A percentile compares a stretch with the other conserved stretches of the same genome.
These are phyloP conservation scores for Athelia sp. DNA, from an alignment of 1,284 basidiomycete genomes.

Conservation along the genomic window DNA sequence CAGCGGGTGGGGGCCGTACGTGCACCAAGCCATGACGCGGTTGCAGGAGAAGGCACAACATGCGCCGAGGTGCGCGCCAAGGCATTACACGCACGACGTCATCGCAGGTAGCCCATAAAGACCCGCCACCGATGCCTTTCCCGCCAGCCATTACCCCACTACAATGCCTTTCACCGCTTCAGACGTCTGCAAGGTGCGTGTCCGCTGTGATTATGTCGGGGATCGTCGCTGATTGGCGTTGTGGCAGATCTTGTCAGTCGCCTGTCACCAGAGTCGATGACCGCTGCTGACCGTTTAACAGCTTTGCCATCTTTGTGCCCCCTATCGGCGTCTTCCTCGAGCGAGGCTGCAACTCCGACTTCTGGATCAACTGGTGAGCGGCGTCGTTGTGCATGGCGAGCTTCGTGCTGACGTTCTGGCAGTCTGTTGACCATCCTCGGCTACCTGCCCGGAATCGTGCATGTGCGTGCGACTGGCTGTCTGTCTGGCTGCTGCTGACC, in stretches of 20 bases:
- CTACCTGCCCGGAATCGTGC: constrained; percentile 74
- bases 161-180: constrained; percentile 68
- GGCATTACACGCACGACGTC: no score
- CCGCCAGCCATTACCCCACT: background rate
- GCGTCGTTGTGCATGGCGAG: constrained; percentile 3
- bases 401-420: constrained; percentile 51
- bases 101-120: no score
- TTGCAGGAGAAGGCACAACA: no score
- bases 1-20: constrained; percentile 16
- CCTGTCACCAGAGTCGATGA: background rate
- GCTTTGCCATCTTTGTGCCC: constrained; percentile 69
- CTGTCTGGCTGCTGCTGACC: constrained; percentile 6
- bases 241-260: constrained; percentile 28
- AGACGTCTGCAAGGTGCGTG: constrained; percentile 67
- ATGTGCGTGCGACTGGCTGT: constrained; percentile 28
- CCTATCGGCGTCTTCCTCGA: constrained; percentile 80
- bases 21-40: background rate
- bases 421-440: constrained; percentile 66
- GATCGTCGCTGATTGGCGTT: constrained; percentile 21
- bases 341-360: constrained; percentile 66
- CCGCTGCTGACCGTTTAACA: constrained; percentile 12
- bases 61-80: no score
- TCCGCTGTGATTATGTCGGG: constrained; percentile 1
- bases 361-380: constrained; percentile 20
- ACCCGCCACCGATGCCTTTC: no score